These are phyloP conservation scores for Chlamydomonas incerta DNA, from an alignment of 139 green algal genomes.

Conservation along the genomic window DNA sequence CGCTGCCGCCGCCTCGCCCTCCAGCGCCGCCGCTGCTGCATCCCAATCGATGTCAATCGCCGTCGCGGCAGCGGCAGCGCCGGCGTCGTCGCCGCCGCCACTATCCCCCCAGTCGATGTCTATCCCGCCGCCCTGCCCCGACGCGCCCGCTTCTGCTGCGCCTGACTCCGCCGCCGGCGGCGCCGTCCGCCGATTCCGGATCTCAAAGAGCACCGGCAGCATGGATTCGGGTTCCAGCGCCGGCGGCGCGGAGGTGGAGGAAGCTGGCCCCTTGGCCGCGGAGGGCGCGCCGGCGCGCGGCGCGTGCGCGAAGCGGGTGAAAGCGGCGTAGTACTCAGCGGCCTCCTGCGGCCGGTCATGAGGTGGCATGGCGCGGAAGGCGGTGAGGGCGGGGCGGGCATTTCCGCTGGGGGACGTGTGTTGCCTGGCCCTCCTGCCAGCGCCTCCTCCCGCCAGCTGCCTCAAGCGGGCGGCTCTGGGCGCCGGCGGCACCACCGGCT, in stretches of 20 bases:
- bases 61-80: neutral
- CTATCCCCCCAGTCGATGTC: slow-evolving; percentile 31
- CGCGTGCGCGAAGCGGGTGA: slow-evolving; percentile 26
- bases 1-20: neutral
- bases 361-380: neutral
- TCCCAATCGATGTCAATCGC: slow-evolving; percentile 63
- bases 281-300: neutral
- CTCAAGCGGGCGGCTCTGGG: too few species aligned
- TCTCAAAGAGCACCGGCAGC: too few species aligned
- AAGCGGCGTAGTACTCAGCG: slow-evolving; percentile 20
- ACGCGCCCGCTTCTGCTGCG: too few species aligned
- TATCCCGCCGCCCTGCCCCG: neutral
- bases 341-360: slow-evolving; percentile 44
- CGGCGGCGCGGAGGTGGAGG: neutral
- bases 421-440: too few species aligned
- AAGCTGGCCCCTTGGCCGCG: neutral
- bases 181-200: too few species aligned
- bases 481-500: too few species aligned
- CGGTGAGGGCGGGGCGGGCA: too few species aligned
- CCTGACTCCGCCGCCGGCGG: too few species aligned
- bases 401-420: too few species aligned
- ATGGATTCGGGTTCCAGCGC: too few species aligned
- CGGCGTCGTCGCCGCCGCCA: neutral
- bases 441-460: too few species aligned
- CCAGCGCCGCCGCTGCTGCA: slow-evolving; percentile 34